Conservation (phyloP, 164 flowering plant genomes). For the Aristolochia contorta region DNA sequence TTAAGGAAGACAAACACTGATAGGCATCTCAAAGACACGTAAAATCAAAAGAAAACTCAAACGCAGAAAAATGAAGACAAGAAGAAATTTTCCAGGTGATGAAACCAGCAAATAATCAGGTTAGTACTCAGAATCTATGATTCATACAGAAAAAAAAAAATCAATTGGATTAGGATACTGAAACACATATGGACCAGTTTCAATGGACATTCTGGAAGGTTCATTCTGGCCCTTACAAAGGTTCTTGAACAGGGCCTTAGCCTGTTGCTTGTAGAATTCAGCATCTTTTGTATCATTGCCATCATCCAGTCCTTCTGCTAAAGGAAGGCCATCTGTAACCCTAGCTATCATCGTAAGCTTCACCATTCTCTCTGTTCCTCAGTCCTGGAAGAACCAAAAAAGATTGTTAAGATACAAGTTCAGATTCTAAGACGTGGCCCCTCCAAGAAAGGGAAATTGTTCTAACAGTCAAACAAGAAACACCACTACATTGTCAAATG, state of each 20-base stretch:
- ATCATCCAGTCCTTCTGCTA: constrained; percentile 77
- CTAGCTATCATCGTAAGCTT: constrained; percentile 84
- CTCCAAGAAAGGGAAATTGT: too few species aligned
- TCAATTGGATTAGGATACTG: constrained; percentile 54
- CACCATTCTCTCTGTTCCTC: constrained; percentile 42
- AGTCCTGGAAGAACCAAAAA: too few species aligned
- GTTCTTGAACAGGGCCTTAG: constrained; percentile 64
- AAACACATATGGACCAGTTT: constrained; percentile 69
- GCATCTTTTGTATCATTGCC: constrained; percentile 56
- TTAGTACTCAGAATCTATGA: not conserved
- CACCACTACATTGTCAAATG: too few species aligned
- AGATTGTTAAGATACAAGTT: too few species aligned
- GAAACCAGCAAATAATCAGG: not conserved
- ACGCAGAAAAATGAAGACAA: not conserved
- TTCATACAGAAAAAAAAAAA: constrained; percentile 1
- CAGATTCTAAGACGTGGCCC: too few species aligned
- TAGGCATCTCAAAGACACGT: not conserved
- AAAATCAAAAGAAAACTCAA: not conserved
- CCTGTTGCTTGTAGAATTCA: constrained; percentile 69
- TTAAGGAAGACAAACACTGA: constrained; percentile 31
- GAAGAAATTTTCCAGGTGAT: not conserved
- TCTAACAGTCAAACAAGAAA: too few species aligned
- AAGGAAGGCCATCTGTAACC: constrained; percentile 81
- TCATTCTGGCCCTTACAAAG: constrained; percentile 65
- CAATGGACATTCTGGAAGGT: constrained; percentile 80